phyloP scores from a whole-genome alignment of 2,329 filamentous ascomycete species.

The Alternaria brassicae region DNA sequence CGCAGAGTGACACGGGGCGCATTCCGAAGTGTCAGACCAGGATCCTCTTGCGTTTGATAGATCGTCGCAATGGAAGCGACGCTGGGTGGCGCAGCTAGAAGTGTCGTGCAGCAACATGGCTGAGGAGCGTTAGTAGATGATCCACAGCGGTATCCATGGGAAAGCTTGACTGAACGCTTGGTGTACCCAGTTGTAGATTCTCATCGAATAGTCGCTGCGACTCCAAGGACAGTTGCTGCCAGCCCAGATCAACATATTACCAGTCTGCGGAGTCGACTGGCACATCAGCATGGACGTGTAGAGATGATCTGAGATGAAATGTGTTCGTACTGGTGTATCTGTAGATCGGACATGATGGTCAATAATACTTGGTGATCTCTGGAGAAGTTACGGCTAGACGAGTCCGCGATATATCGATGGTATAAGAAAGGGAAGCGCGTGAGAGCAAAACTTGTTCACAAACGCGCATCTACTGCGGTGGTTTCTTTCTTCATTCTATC shows the following conservation, averaged over 20 bases:
- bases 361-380: not conserved
- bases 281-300: not conserved
- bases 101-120: conserved; percentile 12
- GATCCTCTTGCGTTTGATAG: not conserved
- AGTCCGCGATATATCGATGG: not conserved
- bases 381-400: not conserved
- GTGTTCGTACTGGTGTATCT: not conserved
- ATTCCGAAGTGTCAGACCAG: not conserved
- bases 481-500: not conserved
- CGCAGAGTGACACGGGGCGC: not conserved
- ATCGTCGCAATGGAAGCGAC: not conserved
- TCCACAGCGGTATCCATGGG: not conserved
- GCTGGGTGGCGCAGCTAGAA: not conserved
- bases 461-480: not conserved
- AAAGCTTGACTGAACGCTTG: conserved; percentile 6
- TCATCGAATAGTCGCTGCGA: not conserved
- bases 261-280: not conserved
- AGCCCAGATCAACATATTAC: not conserved
- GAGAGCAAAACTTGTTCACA: not conserved
- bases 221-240: not conserved
- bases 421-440: not conserved
- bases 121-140: not conserved
- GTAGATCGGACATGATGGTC: not conserved
- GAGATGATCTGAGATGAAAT: not conserved
- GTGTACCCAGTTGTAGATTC: not conserved